These are phyloP conservation scores for Ogataea naganishii DNA, from an alignment of 805 yeast species.

Conservation along the genomic window DNA sequence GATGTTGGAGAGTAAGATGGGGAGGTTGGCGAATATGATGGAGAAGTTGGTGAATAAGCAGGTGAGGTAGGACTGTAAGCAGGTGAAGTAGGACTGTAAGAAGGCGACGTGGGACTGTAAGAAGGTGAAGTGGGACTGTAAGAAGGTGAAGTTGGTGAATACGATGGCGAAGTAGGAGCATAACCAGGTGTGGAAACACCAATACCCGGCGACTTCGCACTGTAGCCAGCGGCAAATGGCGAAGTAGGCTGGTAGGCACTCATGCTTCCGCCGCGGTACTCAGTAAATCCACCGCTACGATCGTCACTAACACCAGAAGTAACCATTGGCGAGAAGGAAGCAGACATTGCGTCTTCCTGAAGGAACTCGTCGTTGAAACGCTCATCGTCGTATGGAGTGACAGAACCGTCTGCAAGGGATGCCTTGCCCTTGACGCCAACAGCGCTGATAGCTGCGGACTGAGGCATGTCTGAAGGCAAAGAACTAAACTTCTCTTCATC, in stretches of 20 bases:
- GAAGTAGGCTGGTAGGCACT: slow-evolving; percentile 40
- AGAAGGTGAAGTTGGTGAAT: slow-evolving; percentile 52
- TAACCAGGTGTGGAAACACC: slow-evolving; percentile 48
- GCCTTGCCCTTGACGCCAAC: slow-evolving; percentile 32
- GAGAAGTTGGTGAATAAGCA: slow-evolving; percentile 68
- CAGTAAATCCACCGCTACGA: slow-evolving; percentile 76
- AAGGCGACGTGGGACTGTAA: slow-evolving; percentile 41
- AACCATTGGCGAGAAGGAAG: slow-evolving; percentile 86
- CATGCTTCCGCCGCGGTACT: slow-evolving; percentile 67
- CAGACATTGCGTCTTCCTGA: slow-evolving; percentile 54
- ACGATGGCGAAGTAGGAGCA: slow-evolving; percentile 40
- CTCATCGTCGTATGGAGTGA: slow-evolving; percentile 80
- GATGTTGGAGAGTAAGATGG: slow-evolving; percentile 65
- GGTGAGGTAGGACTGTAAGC: slow-evolving; percentile 55
- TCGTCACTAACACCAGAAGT: slow-evolving; percentile 79
- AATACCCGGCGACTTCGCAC: slow-evolving; percentile 39
- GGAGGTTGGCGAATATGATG: slow-evolving; percentile 57
- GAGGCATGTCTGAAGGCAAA: slow-evolving; percentile 42
- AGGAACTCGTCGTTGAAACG: slow-evolving; percentile 54
- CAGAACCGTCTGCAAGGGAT: slow-evolving; percentile 68
- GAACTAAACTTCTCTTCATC: slow-evolving; percentile 78
- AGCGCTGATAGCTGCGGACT: slow-evolving; percentile 27
- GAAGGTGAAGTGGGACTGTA: slow-evolving; percentile 42
- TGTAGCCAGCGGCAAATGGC: slow-evolving; percentile 46
- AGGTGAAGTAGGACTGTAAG: slow-evolving; percentile 45